Evolutionary conservation across 75 land plant species (phyloP), one percentile per base, ranked within the genome.

Genomic region (Cupressus sempervirens): DNA sequence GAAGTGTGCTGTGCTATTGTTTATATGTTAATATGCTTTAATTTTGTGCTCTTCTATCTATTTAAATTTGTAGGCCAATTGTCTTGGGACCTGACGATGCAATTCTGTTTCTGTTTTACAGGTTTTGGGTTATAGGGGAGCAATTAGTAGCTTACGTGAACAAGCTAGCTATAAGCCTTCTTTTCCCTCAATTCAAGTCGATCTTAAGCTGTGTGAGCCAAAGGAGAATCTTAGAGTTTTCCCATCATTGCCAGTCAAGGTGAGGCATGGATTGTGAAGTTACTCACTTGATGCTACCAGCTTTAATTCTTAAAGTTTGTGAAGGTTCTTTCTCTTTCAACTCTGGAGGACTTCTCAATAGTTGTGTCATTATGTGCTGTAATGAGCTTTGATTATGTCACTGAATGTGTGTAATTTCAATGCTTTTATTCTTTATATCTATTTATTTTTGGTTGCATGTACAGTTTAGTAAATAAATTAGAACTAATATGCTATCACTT

Each of bases 131-230:
- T 91, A 93, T 82, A 91, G 98, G 84, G 99, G 95, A 72, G 89
- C 96, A 74, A 90, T 95, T 50, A 95, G 98, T 77, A 96, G 98
- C 85, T 94, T 96, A 82, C 90, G 95, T 53, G 97, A 98, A 65
- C 98, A 96, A 93, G 98, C 98, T 83, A 95, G 98, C 85, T 91
- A 86, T 70, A 89, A 90, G 82, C 34, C 90, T 35, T 93, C 56
- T 62, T 85, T 93, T 83, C 86, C 95, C 38, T 91, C 86, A 46
- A 92, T 96, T 14, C 84, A 86, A 83, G 98, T 90, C 29, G 90
- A 93, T 48, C 88, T 88, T 85, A 90, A 88, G 53, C 92, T 97
- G 58, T 94, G 95, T 73, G 89, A 90, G 35, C 54, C 35, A 54
- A 50, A 91, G 73, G 91, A 96, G 76, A 87, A 85, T 53, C 85